Evolutionary conservation across 495 filamentous ascomycete genomes (phyloP).

Genomic region (Sphaerosporella brunnea): DNA sequence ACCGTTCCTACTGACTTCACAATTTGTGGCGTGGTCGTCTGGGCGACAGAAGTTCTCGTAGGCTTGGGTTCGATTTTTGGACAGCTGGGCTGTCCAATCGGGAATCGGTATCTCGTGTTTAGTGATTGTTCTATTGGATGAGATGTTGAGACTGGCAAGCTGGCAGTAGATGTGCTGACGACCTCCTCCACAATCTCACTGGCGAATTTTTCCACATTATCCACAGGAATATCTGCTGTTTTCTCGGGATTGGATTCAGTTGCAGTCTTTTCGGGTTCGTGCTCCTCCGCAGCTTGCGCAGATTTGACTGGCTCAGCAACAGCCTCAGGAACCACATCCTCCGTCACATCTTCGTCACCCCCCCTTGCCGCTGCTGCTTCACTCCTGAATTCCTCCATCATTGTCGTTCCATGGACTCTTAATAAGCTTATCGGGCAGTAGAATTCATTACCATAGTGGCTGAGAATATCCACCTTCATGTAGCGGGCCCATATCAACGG

Average conservation of each 20-base stretch:
- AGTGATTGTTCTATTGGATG: not conserved
- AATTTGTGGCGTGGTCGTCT: not conserved
- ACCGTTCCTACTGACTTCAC: not conserved
- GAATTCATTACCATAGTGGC: slow-evolving; percentile 87
- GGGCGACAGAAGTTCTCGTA: not conserved
- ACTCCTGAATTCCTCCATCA: slow-evolving; percentile 80
- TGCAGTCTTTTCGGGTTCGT: not conserved
- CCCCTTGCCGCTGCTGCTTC: slow-evolving; percentile 40
- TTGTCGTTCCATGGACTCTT: slow-evolving; percentile 83
- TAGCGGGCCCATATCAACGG: slow-evolving; percentile 93
- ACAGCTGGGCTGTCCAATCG: not conserved
- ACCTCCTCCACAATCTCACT: not conserved
- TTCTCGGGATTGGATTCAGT: not conserved
- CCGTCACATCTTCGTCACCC: slow-evolving; percentile 23
- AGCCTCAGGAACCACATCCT: slow-evolving; percentile 27
- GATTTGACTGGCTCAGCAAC: slow-evolving; percentile 21
- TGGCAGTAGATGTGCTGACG: not conserved
- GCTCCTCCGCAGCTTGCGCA: not conserved
- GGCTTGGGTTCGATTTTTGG: not conserved
- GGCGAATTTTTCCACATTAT: not conserved
- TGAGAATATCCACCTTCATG: slow-evolving; percentile 74
- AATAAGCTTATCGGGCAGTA: slow-evolving; percentile 86
- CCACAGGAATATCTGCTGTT: not conserved
- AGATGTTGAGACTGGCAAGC: not conserved
- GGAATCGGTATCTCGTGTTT: not conserved